A percentile compares a stretch with the other conserved stretches of the same genome.
Evolutionary conservation across 257 asterid species (phyloP).

Genomic region (Catharanthus roseus): DNA sequence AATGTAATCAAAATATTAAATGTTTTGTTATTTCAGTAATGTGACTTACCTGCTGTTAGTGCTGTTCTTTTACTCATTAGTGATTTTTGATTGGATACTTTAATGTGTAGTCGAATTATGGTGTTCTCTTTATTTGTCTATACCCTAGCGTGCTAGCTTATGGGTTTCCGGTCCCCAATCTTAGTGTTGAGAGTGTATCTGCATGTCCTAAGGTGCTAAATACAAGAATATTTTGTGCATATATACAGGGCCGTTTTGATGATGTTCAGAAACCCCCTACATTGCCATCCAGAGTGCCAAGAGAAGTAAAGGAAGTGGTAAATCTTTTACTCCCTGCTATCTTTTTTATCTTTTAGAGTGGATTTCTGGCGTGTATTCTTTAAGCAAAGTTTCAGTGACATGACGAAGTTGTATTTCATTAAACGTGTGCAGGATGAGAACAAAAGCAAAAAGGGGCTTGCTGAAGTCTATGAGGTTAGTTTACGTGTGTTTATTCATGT

Average conservation of each 20-base stretch:
- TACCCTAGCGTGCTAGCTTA: background rate
- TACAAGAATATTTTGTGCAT: background rate
- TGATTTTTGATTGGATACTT: background rate
- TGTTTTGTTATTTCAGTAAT: too few relatives aligned
- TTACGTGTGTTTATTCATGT: background rate
- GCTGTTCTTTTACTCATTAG: background rate
- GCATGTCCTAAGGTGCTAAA: conserved; percentile 1
- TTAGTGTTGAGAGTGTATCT: too few relatives aligned
- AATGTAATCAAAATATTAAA: too few relatives aligned
- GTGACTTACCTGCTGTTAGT: background rate
- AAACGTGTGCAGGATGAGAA: conserved; percentile 67
- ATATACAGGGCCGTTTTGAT: conserved; percentile 72
- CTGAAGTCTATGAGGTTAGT: conserved; percentile 84
- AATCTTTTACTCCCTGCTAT: conserved; percentile 5
- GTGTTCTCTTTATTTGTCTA: background rate
- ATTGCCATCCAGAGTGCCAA: conserved; percentile 52
- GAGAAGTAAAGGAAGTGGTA: conserved; percentile 77
- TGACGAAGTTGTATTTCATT: background rate
- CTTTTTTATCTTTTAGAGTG: conserved; percentile 15
- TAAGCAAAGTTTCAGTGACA: conserved; percentile 5
- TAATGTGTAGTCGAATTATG: background rate
- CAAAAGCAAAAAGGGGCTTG: conserved; percentile 93
- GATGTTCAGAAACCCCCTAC: conserved; percentile 72
- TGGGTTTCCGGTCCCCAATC: background rate
- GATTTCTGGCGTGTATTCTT: conserved; percentile 13